Conservation (phyloP, 176 grass and related monocot genomes). For the Puya raimondii region DNA sequence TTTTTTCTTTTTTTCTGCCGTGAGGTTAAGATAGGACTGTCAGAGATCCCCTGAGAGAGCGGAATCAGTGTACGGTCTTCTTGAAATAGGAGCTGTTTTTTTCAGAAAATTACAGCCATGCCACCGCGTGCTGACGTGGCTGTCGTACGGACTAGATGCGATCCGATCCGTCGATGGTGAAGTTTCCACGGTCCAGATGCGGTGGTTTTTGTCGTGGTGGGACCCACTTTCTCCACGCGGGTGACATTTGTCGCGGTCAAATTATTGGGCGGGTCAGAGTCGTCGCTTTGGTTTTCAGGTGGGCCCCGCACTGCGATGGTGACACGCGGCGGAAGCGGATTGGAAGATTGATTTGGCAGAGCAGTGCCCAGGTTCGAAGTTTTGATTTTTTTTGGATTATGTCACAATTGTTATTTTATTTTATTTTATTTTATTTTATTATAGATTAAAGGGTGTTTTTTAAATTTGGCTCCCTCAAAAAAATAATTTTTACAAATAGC, state of each 20-base stretch:
- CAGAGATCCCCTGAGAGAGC: neutral
- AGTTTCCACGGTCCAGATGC: neutral
- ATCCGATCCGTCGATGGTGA: neutral
- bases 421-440: no score
- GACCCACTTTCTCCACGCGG: no score
- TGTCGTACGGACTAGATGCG: neutral
- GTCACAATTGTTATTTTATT: no score
- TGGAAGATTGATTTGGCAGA: no score
- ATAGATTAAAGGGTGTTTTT: no score
- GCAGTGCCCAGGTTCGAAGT: no score
- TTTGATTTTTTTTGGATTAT: no score
- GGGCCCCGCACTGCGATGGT: no score
- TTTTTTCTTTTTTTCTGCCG: neutral
- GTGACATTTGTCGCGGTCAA: neutral
- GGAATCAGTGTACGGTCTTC: neutral
- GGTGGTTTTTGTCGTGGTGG: neutral
- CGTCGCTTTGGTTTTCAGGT: no score
- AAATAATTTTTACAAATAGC: no score
- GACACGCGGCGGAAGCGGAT: no score
- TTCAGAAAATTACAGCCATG: neutral
- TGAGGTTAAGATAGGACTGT: neutral
- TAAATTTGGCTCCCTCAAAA: no score
- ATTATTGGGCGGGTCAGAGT: neutral
- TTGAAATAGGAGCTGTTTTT: neutral
- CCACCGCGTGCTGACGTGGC: neutral